A percentile compares a stretch with the other conserved stretches of the same genome.
phyloP scores from a whole-genome alignment of 2,329 filamentous ascomycete genomes.

The Neurospora sp. region DNA sequence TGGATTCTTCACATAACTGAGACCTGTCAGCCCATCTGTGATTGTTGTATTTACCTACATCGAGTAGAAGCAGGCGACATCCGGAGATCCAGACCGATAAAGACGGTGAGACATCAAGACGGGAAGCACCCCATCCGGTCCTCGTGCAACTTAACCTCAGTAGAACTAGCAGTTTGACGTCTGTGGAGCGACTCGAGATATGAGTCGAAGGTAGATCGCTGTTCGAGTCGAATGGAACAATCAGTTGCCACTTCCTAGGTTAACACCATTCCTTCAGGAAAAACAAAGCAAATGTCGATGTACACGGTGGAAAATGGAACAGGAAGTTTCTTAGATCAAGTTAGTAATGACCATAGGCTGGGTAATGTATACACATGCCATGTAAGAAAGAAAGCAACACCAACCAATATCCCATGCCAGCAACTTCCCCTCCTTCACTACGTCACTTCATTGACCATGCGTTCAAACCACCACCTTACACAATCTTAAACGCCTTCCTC shows the following conservation, averaged over 20 bases:
- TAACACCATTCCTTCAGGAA: neutral
- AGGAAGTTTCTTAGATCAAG: neutral
- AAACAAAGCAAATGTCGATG: neutral
- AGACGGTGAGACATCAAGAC: neutral
- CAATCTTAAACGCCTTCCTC: slow-evolving; percentile 53
- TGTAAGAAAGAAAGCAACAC: neutral
- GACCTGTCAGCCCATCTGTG: neutral
- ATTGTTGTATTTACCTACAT: neutral
- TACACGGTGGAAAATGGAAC: neutral
- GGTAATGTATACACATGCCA: neutral
- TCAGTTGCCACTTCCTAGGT: neutral
- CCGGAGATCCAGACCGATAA: neutral
- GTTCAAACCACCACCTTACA: slow-evolving; percentile 9
- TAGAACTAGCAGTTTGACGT: neutral
- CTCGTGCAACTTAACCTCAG: neutral
- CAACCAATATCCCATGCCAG: neutral
- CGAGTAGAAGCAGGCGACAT: neutral
- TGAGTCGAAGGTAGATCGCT: neutral
- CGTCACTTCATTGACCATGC: neutral
- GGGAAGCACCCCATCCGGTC: neutral
- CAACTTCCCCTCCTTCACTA: neutral
- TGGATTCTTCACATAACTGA: neutral
- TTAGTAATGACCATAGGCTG: neutral
- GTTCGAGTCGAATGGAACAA: neutral
- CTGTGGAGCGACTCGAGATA: neutral